These are phyloP conservation scores for Naganishia vishniacii DNA, from an alignment of 768 basidiomycete species.

Conservation along the genomic window DNA sequence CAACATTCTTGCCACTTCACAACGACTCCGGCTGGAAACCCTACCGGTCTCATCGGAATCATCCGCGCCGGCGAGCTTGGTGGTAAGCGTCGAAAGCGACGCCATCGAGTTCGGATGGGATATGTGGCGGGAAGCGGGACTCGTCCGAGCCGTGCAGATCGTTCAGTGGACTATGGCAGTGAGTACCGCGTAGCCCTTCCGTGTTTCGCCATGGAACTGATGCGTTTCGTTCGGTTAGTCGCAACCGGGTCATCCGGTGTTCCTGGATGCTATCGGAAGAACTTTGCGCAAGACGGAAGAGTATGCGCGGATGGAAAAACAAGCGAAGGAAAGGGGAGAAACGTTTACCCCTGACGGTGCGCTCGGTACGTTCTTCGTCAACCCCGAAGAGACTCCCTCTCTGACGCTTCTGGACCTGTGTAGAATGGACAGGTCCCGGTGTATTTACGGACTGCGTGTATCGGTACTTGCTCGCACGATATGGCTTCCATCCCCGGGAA, in stretches of 20 bases:
- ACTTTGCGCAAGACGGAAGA: constrained; percentile 33
- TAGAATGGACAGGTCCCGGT: constrained; percentile 38
- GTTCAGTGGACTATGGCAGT: constrained; percentile 41
- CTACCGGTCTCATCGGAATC: no score
- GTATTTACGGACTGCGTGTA: constrained; percentile 39
- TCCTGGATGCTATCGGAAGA: constrained; percentile 36
- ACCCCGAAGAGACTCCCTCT: neutral
- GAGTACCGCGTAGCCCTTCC: neutral
- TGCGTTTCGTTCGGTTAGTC: neutral
- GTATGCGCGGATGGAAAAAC: constrained; percentile 10
- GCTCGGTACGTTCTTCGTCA: constrained; percentile 19
- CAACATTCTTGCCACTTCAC: constrained; percentile 29
- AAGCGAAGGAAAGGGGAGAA: constrained; percentile 29
- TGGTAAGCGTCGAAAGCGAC: constrained; percentile 38
- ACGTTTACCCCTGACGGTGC: constrained; percentile 32
- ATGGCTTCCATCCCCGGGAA: constrained; percentile 35
- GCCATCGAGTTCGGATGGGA: constrained; percentile 38
- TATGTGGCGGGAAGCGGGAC: constrained; percentile 36
- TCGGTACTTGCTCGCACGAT: constrained; percentile 37
- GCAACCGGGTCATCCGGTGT: constrained; percentile 34
- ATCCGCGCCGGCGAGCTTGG: constrained; percentile 32
- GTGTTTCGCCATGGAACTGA: no score
- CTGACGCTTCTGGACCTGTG: neutral
- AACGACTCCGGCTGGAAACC: constrained; percentile 26
- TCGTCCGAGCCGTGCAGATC: constrained; percentile 35